Evolutionary conservation across 23 red algal species (phyloP), one percentile per base, ranked within the genome.

Genomic region (Gracilaria caudata): DNA sequence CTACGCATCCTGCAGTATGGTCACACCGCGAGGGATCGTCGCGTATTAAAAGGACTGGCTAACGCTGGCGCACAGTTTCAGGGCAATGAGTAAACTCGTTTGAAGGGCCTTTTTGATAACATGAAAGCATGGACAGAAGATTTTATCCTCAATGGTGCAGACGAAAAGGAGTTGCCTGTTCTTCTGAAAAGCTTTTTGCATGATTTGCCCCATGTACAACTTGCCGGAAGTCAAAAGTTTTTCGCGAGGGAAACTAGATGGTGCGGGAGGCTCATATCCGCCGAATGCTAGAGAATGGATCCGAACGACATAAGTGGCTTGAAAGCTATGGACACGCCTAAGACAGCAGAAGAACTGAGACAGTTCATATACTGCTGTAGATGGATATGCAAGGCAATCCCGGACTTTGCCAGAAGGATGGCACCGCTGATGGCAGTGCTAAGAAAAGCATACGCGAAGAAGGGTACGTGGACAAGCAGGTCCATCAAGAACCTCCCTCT

Each of bases 111-210:
- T 0, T 0, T 41, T 4, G 73, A 34, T 11, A 26, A n/a, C n/a
- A 16, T 80, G 8, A 90, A 90, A 29, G 86, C 86, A 0, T 90
- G 87, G 76, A 32, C 82, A 4, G 77, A 82, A 60, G 87, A 91
- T 61, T 91, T 91, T 4, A 75, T 0, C 11, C 20, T 90, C 3
- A 25, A 80, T 28, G 36, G 33, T 4, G 70, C 10, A 39, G 58
- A 51, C n/a, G 75, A 90, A 25, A 23, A 23, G 12, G 0, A 21
- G 1, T 16, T 90, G 28, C 40, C 80, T 0, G 32, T 9, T 5
- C 3, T 26, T 6, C 40, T 90, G 29, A 11, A 38, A 7, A 6
- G 63, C 26, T 79, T 90, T 43, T 80, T 90, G 0, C 0, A 17
- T 1, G 51, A 72, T 0, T 80, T 73, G 13, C 0, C 19, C 30